Percentiles rank a stretch among this genome's conserved stretches.
These are phyloP conservation scores for Kodamaea ohmeri DNA, from an alignment of 1,139 yeast species.

Conservation along the genomic window DNA sequence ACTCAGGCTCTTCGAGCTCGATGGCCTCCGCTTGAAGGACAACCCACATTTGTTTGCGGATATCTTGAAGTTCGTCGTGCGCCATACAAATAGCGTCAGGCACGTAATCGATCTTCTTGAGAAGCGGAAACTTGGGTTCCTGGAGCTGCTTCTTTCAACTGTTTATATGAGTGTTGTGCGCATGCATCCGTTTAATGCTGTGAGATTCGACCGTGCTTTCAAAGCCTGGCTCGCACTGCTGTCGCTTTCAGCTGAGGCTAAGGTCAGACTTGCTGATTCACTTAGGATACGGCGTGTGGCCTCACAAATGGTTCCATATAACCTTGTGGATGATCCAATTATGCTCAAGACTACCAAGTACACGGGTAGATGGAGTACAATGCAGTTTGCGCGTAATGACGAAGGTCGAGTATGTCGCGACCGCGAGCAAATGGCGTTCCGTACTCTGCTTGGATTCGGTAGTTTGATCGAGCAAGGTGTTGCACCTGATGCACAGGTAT, in stretches of 20 bases:
- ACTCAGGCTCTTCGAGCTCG: conserved; percentile 9
- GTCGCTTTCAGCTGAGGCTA: conserved; percentile 10
- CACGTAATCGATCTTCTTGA: conserved; percentile 17
- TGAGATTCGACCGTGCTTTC: conserved; percentile 23
- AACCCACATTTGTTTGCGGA: conserved; percentile 7
- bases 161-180: conserved; percentile 32
- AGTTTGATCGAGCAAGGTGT: conserved; percentile 35
- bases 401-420: conserved; percentile 17
- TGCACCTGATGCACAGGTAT: conserved; percentile 32
- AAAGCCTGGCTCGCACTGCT: conserved; percentile 23
- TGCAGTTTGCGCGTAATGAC: conserved; percentile 18
- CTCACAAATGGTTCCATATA: conserved; percentile 34
- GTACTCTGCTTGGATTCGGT: conserved; percentile 35
- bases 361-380: conserved; percentile 21
- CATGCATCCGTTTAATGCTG: conserved; percentile 35
- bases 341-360: conserved; percentile 19
- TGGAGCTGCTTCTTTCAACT: conserved; percentile 22
- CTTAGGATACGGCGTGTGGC: conserved; percentile 24
- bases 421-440: conserved; percentile 29
- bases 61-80: conserved; percentile 9
- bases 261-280: conserved; percentile 7
- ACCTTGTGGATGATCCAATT: conserved; percentile 19
- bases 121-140: conserved; percentile 19
- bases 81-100: conserved; percentile 8
- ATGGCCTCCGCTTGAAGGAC: conserved; percentile 8